These are phyloP conservation scores for Penicillium nucicola DNA, from an alignment of 495 filamentous ascomycete species.

Conservation along the genomic window DNA sequence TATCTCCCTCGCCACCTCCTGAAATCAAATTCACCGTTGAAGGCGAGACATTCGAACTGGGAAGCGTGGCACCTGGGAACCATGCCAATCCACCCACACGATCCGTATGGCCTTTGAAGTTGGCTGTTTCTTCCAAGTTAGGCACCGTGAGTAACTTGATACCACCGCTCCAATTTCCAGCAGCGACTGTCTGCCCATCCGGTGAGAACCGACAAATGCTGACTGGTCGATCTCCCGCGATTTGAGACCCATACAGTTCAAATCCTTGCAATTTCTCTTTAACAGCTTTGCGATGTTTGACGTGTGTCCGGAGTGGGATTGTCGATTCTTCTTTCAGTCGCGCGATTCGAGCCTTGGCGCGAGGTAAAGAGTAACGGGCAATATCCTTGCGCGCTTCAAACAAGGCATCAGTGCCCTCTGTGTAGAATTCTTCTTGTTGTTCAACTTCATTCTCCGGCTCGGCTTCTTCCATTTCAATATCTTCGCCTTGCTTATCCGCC, in stretches of 20 bases:
- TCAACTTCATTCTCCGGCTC: constrained; percentile 55
- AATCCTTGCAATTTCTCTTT: constrained; percentile 81
- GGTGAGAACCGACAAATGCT: constrained; percentile 90
- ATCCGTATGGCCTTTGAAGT: constrained; percentile 77
- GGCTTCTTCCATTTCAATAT: constrained; percentile 58
- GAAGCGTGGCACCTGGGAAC: constrained; percentile 79
- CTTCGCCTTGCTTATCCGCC: constrained; percentile 63
- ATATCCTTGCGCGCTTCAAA: constrained; percentile 77
- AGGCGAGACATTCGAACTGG: constrained; percentile 62
- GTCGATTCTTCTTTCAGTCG: constrained; percentile 75
- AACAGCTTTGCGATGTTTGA: constrained; percentile 83
- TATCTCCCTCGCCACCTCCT: constrained; percentile 82
- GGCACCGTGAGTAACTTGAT: constrained; percentile 84
- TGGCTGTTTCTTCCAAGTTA: constrained; percentile 69
- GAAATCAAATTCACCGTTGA: constrained; percentile 83
- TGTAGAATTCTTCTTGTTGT: constrained; percentile 96
- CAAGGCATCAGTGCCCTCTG: constrained; percentile 70
- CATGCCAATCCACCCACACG: constrained; percentile 88
- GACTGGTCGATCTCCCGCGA: constrained; percentile 83
- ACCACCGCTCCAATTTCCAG: constrained; percentile 86
- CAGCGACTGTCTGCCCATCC: constrained; percentile 76
- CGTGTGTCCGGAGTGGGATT: constrained; percentile 81
- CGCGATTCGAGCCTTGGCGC: constrained; percentile 71
- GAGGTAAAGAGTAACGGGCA: constrained; percentile 79
- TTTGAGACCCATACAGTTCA: constrained; percentile 89